These are phyloP conservation scores for Xylaria longipes DNA, from an alignment of 495 filamentous ascomycete species.

Conservation along the genomic window DNA sequence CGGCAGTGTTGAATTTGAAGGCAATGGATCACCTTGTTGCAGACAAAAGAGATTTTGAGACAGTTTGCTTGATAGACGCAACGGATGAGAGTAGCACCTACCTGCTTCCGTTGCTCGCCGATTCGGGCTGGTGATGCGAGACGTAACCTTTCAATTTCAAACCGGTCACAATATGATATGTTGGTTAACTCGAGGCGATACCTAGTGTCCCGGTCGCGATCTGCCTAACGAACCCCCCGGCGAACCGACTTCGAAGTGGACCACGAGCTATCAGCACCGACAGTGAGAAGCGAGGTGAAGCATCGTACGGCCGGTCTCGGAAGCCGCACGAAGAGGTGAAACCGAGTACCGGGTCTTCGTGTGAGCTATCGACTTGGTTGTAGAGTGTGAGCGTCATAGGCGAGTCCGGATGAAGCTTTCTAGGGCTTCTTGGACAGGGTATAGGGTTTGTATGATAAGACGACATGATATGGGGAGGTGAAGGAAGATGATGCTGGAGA, in stretches of 20 bases:
- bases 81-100: slow-evolving; percentile 11
- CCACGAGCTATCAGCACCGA: not conserved
- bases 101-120: slow-evolving; percentile 1
- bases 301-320: not conserved
- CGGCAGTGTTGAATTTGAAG: not conserved
- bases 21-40: not conserved
- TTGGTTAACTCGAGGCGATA: not conserved
- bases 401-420: not conserved
- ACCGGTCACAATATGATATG: not conserved
- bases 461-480: not conserved
- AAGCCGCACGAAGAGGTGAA: not conserved
- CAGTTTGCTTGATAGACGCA: not conserved
- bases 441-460: not conserved
- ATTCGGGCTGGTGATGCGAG: not conserved
- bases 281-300: not conserved
- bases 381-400: not conserved
- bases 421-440: not conserved
- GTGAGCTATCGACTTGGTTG: slow-evolving; percentile 3
- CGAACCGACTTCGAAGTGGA: not conserved
- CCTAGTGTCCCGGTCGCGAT: not conserved
- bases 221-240: not conserved
- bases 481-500: not conserved
- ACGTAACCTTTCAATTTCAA: not conserved
- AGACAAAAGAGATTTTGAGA: not conserved
- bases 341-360: not conserved